These are phyloP conservation scores for Pilaira anomala DNA, from an alignment of 192 early-diverging fungal species.

Conservation along the genomic window DNA sequence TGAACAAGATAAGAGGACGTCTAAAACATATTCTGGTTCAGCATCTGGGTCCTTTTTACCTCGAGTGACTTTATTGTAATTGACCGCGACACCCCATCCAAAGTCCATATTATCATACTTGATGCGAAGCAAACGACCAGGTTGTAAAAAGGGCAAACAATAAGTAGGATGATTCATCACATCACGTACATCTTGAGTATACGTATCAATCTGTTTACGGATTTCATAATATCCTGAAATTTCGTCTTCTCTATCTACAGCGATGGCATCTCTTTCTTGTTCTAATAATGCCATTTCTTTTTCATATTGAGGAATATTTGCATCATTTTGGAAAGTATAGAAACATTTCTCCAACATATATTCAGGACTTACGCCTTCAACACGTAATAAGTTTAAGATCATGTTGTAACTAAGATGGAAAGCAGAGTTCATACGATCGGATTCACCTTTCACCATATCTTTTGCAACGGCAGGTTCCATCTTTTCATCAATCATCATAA, in stretches of 20 bases:
- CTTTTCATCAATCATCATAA: constrained; percentile 94
- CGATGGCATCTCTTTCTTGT: constrained; percentile 45
- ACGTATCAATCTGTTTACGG: constrained; percentile 63
- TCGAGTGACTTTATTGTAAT: constrained; percentile 56
- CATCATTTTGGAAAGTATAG: constrained; percentile 87
- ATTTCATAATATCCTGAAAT: constrained; percentile 77
- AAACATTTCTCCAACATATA: constrained; percentile 90
- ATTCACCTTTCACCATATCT: constrained; percentile 86
- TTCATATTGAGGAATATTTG: constrained; percentile 77
- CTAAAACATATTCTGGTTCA: constrained; percentile 71
- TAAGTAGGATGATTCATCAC: constrained; percentile 82
- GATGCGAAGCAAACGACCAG: constrained; percentile 76
- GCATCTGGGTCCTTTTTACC: constrained; percentile 29
- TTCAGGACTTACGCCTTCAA: constrained; percentile 92
- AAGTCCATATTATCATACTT: constrained; percentile 66
- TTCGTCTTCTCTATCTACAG: constrained; percentile 66
- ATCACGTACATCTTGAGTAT: constrained; percentile 62
- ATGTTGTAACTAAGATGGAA: constrained; percentile 97
- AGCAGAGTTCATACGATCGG: constrained; percentile 86
- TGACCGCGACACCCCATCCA: constrained; percentile 91
- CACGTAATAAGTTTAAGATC: constrained; percentile 92
- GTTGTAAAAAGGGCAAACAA: constrained; percentile 79
- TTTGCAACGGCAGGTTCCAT: constrained; percentile 92
- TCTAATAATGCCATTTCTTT: constrained; percentile 56
- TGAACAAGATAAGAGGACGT: constrained; percentile 82